These are phyloP conservation scores for Eremothecium coryli DNA, from an alignment of 1,139 yeast species.

Conservation along the genomic window DNA sequence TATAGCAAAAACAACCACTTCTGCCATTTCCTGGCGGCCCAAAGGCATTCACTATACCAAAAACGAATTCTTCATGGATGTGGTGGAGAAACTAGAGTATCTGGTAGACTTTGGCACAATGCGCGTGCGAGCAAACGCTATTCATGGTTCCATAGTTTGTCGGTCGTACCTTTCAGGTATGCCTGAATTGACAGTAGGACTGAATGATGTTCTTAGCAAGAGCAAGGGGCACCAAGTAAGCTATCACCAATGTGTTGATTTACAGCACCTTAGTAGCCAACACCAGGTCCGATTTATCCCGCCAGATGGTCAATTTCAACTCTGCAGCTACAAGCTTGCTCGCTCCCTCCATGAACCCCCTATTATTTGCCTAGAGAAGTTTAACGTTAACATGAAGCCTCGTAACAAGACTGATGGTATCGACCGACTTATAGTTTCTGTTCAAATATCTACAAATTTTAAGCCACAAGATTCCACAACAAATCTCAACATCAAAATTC, in stretches of 20 bases:
- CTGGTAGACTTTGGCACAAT: slow-evolving; percentile 48
- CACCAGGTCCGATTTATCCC: slow-evolving; percentile 62
- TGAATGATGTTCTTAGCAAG: slow-evolving; percentile 39
- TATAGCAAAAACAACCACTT: slow-evolving; percentile 62
- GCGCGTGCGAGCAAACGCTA: slow-evolving; percentile 51
- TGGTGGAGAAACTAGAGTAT: slow-evolving; percentile 57
- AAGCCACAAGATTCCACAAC: slow-evolving; percentile 56
- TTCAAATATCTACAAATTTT: slow-evolving; percentile 47
- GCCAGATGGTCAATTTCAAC: slow-evolving; percentile 66
- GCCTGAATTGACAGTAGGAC: slow-evolving; percentile 61
- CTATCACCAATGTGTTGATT: slow-evolving; percentile 74
- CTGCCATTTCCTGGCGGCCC: slow-evolving; percentile 71
- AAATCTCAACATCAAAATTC: slow-evolving; percentile 49
- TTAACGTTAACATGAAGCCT: slow-evolving; percentile 23
- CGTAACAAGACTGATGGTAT: slow-evolving; percentile 13
- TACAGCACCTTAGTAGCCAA: slow-evolving; percentile 40
- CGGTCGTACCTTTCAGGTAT: slow-evolving; percentile 67
- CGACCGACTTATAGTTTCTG: slow-evolving; percentile 17
- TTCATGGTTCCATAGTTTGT: slow-evolving; percentile 55
- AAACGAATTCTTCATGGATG: slow-evolving; percentile 71
- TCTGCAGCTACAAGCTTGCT: slow-evolving; percentile 41
- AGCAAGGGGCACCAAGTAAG: slow-evolving; percentile 35
- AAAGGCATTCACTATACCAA: slow-evolving; percentile 71
- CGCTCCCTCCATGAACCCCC: slow-evolving; percentile 36
- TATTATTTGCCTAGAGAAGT: slow-evolving; percentile 23